Conservation (phyloP, 2,329 filamentous ascomycete genomes). For the Madurella fahalii region DNA sequence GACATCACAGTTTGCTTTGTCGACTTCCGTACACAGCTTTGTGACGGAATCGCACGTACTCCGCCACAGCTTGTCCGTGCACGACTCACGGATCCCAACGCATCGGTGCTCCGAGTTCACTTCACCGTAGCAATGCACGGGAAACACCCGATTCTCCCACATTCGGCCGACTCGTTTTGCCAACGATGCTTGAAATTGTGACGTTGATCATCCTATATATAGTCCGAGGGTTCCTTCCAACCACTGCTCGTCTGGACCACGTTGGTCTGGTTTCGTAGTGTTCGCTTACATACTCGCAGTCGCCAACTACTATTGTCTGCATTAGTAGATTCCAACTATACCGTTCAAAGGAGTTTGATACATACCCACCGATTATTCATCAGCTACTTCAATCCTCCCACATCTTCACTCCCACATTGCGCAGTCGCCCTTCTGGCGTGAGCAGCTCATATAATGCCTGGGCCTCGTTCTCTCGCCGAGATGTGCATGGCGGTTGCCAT, state of each 20-base stretch:
- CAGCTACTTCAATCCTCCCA: neutral
- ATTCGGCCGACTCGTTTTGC: neutral
- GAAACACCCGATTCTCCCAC: neutral
- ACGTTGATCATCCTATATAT: neutral
- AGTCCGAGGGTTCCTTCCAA: neutral
- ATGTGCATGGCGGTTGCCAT: constrained; percentile 49
- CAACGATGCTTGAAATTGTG: neutral
- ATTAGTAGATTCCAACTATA: no score
- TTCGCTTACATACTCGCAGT: no score
- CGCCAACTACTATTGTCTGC: no score
- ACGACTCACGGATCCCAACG: no score
- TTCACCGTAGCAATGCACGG: no score
- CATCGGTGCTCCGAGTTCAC: no score
- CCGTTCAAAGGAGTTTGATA: no score
- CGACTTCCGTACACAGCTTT: neutral
- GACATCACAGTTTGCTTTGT: no score
- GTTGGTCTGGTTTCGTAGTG: no score
- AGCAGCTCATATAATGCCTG: constrained; percentile 4
- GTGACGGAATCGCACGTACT: neutral
- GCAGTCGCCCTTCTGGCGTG: neutral
- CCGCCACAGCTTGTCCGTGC: no score
- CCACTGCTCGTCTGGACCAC: neutral
- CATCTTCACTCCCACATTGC: neutral
- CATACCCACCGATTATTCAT: neutral
- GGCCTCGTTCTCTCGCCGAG: constrained; percentile 43